These are phyloP conservation scores for Sarocladium oryzae DNA, from an alignment of 2,329 filamentous ascomycete genomes.

Conservation along the genomic window DNA sequence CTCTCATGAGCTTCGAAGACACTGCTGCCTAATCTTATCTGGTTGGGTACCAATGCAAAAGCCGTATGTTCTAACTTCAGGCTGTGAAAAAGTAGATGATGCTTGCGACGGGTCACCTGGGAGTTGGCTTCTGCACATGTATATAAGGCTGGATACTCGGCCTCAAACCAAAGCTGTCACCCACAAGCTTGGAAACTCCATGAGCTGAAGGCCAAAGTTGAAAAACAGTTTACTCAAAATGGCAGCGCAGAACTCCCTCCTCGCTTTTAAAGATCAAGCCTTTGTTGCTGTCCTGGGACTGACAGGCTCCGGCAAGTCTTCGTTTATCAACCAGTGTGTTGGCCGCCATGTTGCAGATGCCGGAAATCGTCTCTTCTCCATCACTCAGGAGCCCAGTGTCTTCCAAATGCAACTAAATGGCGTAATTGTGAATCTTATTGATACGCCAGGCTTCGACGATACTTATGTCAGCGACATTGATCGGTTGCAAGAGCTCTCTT, in stretches of 20 bases:
- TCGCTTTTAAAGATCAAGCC: background rate
- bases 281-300: background rate
- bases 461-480: constrained; percentile 1
- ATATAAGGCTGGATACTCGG: too few relatives aligned
- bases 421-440: background rate
- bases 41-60: too few relatives aligned
- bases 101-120: too few relatives aligned
- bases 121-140: too few relatives aligned
- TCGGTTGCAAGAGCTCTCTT: background rate
- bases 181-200: too few relatives aligned
- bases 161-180: too few relatives aligned
- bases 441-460: constrained; percentile 5
- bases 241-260: background rate
- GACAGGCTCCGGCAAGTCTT: background rate
- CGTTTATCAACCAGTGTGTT: constrained; percentile 2
- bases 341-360: background rate
- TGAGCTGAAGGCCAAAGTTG: too few relatives aligned
- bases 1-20: too few relatives aligned
- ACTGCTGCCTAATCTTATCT: too few relatives aligned
- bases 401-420: background rate
- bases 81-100: too few relatives aligned
- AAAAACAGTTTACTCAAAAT: too few relatives aligned
- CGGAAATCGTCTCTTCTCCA: background rate
- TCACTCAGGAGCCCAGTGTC: background rate
- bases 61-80: too few relatives aligned